A percentile compares a stretch with the other conserved stretches of the same genome.
phyloP scores from a whole-genome alignment of 441 rosid genomes.

The Populus hybrid region DNA sequence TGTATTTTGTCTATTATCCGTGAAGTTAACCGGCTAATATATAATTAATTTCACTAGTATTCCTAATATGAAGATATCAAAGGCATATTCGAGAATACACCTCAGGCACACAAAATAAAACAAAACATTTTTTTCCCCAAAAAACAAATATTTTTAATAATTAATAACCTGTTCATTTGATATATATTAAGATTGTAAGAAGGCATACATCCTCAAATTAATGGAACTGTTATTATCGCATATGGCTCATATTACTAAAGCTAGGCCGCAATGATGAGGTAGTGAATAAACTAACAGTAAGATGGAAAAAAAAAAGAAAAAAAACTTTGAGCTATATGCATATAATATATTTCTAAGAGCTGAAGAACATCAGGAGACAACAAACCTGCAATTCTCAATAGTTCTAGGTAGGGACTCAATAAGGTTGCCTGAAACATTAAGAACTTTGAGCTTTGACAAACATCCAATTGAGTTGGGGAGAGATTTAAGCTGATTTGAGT shows the following conservation, averaged over 20 bases:
- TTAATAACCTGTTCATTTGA: neutral
- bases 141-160: too few species aligned
- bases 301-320: neutral
- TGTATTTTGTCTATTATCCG: too few species aligned
- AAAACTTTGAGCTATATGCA: conserved; percentile 2
- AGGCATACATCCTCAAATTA: neutral
- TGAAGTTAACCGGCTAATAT: too few species aligned
- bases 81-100: neutral
- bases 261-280: neutral
- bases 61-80: neutral
- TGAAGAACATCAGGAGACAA: neutral
- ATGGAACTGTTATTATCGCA: neutral
- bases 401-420: conserved; percentile 66
- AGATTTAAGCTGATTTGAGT: conserved; percentile 71
- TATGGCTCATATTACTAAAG: too few species aligned
- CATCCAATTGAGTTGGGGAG: conserved; percentile 88
- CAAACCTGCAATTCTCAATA: conserved; percentile 79
- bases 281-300: neutral
- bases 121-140: neutral
- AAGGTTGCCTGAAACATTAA: conserved; percentile 81
- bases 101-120: neutral
- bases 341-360: neutral
- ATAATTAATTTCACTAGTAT: too few species aligned
- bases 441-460: conserved; percentile 71
- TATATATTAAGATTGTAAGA: too few species aligned